phyloP scores from a whole-genome alignment of 768 basidiomycete species.

The Lyophyllum atratum region DNA sequence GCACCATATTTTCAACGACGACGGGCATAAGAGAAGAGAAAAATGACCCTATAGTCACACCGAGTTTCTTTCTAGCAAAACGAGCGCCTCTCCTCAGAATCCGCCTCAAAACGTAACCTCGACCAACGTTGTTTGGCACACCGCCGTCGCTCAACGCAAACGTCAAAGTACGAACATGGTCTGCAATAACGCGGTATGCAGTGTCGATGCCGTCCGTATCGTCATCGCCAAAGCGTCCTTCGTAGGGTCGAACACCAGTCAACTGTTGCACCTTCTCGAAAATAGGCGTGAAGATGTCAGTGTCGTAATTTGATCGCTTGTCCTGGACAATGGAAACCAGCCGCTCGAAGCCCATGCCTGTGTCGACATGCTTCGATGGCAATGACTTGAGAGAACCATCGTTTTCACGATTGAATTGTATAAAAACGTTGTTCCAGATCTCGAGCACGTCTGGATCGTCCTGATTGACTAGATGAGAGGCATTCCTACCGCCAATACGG shows the following conservation, averaged over 20 bases:
- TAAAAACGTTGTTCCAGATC: slow-evolving; percentile 99
- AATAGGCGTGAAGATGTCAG: slow-evolving; percentile 90
- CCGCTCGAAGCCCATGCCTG: slow-evolving; percentile 99
- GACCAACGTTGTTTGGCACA: slow-evolving; percentile 92
- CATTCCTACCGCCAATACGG: slow-evolving; percentile 96
- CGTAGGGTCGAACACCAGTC: slow-evolving; percentile 84
- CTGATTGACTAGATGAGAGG: slow-evolving; percentile 88
- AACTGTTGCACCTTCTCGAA: slow-evolving; percentile 86
- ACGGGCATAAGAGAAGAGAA: slow-evolving; percentile 92
- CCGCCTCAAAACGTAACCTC: slow-evolving; percentile 95
- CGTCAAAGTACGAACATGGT: slow-evolving; percentile 93
- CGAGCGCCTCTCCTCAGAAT: slow-evolving; percentile 94
- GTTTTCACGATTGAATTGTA: slow-evolving; percentile 96
- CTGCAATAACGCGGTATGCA: slow-evolving; percentile 95
- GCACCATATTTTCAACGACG: slow-evolving; percentile 85
- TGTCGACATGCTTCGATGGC: slow-evolving; percentile 95
- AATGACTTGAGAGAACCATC: slow-evolving; percentile 79
- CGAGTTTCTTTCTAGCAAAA: slow-evolving; percentile 93
- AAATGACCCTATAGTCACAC: slow-evolving; percentile 90
- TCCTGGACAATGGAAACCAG: slow-evolving; percentile 93
- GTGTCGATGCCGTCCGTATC: slow-evolving; percentile 95
- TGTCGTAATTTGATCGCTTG: slow-evolving; percentile 95
- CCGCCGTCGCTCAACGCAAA: slow-evolving; percentile 97
- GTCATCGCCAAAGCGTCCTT: slow-evolving; percentile 93
- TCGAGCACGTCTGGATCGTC: slow-evolving; percentile 97